Evolutionary conservation across 108 stramenopile genomes (phyloP), one percentile per base, ranked within the genome.

Genomic region (Stephanodiscus triporus): DNA sequence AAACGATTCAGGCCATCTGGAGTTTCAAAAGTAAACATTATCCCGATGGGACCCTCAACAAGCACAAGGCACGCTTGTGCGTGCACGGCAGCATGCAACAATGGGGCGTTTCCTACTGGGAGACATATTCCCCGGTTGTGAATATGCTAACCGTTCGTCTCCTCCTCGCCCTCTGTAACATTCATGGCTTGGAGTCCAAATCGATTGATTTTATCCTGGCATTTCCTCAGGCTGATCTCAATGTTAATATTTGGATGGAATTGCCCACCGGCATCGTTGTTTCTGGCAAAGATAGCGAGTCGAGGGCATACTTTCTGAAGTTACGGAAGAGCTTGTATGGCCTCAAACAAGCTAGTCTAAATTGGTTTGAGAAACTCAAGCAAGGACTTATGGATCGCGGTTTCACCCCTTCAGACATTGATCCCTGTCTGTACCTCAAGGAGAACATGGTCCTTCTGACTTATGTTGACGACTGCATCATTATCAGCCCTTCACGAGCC

Each of bases 121-220:
- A 84, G 63, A 84, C 84, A 10, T 80, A 68, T 59, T 16, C 69
- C 26, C 76, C 69, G 20, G 77, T 71, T 13, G 70, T 71, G 13
- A 71, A 49, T 32, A 71, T 69, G 77, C 23, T 49, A 0, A 40
- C 63, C 7, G 48, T 78, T 30, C 13, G 63, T 6, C 43, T 34
- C 3, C 36, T 37, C 47, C 49, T 66, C 16, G 30, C 23, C 11
- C 16, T 19, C 9, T 24, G 23, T 24, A 55, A 23, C 6, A 55
- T 49, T n/a, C 48, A 49, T 49, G 48, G 48, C 6, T 19, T 49
- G 16, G 48, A 49, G 48, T 49, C 48, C 48, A 49, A 49, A 6
- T 49, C 19, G 5, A 49, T 49, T 19, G 48, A 49, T 49, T 49
- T 49, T 7, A 19, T 49, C 14, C 64, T 65, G 29, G 34, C 34